Percentiles rank a stretch among this genome's conserved stretches.
Evolutionary conservation across 768 basidiomycete species (phyloP).

Genomic region (Hygrocybe punicea): DNA sequence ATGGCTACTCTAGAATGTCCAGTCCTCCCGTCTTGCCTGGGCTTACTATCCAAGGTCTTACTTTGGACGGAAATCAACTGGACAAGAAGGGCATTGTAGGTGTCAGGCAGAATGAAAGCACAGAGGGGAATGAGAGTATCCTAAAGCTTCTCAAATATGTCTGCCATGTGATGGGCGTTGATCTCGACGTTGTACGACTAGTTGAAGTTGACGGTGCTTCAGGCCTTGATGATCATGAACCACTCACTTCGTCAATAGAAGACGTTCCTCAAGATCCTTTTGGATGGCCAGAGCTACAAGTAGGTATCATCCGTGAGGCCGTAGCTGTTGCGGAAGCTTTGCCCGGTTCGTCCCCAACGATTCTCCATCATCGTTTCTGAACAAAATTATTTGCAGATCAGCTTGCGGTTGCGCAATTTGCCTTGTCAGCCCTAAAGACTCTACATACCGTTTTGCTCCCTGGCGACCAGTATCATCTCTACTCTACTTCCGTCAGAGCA

Average conservation of each 20-base stretch:
- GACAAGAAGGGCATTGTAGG: constrained; percentile 57
- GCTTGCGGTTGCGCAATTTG: constrained; percentile 78
- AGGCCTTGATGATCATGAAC: constrained; percentile 2
- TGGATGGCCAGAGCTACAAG: constrained; percentile 94
- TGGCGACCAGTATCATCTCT: constrained; percentile 77
- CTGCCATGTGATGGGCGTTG: constrained; percentile 76
- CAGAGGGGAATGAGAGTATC: constrained; percentile 81
- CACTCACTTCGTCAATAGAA: constrained; percentile 31
- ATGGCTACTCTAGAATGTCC: constrained; percentile 46
- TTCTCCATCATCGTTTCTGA: neutral
- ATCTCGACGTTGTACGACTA: constrained; percentile 68
- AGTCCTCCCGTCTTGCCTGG: constrained; percentile 41
- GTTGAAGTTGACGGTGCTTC: constrained; percentile 28
- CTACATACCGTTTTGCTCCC: constrained; percentile 66
- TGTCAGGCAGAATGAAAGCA: constrained; percentile 67
- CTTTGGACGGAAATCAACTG: constrained; percentile 24
- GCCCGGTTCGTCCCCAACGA: constrained; percentile 56
- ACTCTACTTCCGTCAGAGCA: constrained; percentile 68
- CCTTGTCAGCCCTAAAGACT: constrained; percentile 79
- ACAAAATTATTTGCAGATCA: constrained; percentile 54
- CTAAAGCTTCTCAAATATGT: constrained; percentile 69
- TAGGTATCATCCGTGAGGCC: constrained; percentile 90
- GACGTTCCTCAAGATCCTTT: constrained; percentile 53
- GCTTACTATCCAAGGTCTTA: constrained; percentile 48
- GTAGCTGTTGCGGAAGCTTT: constrained; percentile 87